phyloP scores from a whole-genome alignment of 2,329 filamentous ascomycete genomes.

The Colletotrichum sp. region DNA sequence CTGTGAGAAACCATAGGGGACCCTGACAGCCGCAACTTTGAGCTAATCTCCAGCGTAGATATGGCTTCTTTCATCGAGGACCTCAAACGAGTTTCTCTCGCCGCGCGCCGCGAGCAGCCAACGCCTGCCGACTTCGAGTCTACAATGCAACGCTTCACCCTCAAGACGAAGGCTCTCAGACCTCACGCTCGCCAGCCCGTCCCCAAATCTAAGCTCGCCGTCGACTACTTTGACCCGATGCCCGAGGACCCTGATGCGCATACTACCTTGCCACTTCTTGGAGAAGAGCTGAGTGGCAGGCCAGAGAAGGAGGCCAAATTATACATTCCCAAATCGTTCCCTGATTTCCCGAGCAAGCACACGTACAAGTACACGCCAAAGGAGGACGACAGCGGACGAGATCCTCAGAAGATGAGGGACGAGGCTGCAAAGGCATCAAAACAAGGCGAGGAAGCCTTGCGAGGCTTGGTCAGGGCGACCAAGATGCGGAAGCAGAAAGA shows the following conservation, averaged over 20 bases:
- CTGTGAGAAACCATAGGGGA: constrained; percentile 49
- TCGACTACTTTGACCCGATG: constrained; percentile 42
- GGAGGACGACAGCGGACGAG: constrained; percentile 49
- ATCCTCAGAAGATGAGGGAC: constrained; percentile 63
- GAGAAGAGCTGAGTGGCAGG: constrained; percentile 62
- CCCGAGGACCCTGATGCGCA: constrained; percentile 44
- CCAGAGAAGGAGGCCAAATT: constrained; percentile 58
- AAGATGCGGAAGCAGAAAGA: constrained; percentile 71
- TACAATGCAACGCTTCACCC: constrained; percentile 55
- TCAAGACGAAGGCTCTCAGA: constrained; percentile 56
- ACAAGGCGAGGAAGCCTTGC: constrained; percentile 66
- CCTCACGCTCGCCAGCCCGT: constrained; percentile 63
- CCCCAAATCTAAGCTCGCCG: constrained; percentile 39
- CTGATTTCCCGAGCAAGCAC: constrained; percentile 67
- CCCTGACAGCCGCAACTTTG: neutral
- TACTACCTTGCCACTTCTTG: constrained; percentile 49
- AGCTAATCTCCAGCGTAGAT: constrained; percentile 43
- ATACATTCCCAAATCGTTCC: constrained; percentile 65
- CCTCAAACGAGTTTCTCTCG: constrained; percentile 50
- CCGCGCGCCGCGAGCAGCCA: constrained; percentile 56
- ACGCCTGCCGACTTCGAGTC: constrained; percentile 63
- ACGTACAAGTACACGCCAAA: constrained; percentile 67
- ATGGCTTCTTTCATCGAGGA: constrained; percentile 53
- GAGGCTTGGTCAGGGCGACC: constrained; percentile 63
- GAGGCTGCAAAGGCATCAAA: constrained; percentile 65